Evolutionary conservation across 345 rosid genomes (phyloP).

Genomic region (Melastoma malabathricum): DNA sequence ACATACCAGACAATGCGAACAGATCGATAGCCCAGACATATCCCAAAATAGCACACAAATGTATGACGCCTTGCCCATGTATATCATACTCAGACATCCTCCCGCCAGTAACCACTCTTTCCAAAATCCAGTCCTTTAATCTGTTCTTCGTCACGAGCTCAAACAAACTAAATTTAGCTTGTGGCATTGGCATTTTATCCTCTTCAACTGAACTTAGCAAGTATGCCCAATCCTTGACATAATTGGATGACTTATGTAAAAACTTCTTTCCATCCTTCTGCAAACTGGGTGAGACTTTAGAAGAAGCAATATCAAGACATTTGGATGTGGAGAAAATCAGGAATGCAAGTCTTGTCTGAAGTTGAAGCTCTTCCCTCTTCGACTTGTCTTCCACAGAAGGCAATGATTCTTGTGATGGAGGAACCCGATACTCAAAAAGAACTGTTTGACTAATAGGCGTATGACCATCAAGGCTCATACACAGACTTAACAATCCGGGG

Average conservation of each 20-base stretch:
- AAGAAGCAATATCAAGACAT: conserved; percentile 39
- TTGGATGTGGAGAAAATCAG: conserved; percentile 63
- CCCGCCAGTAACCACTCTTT: conserved; percentile 55
- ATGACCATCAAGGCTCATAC: conserved; percentile 63
- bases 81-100: conserved; percentile 46
- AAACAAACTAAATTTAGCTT: conserved; percentile 53
- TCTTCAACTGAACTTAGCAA: conserved; percentile 50
- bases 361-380: conserved; percentile 57
- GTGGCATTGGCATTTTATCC: conserved; percentile 26
- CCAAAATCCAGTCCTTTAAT: conserved; percentile 79
- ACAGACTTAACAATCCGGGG: conserved; percentile 54
- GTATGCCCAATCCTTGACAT: conserved; percentile 55
- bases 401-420: conserved; percentile 16
- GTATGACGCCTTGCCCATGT: conserved; percentile 80
- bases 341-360: conserved; percentile 65
- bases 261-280: conserved; percentile 60
- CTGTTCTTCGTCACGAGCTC: conserved; percentile 64
- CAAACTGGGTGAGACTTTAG: conserved; percentile 31
- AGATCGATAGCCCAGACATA: conserved; percentile 75
- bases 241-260: conserved; percentile 28
- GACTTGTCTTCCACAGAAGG: conserved; percentile 30
- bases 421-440: conserved; percentile 57
- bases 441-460: conserved; percentile 69
- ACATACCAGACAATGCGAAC: conserved; percentile 62
- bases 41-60: conserved; percentile 78